phyloP scores from a whole-genome alignment of 1,284 basidiomycete genomes.

The Cryptococcus deneoformans region DNA sequence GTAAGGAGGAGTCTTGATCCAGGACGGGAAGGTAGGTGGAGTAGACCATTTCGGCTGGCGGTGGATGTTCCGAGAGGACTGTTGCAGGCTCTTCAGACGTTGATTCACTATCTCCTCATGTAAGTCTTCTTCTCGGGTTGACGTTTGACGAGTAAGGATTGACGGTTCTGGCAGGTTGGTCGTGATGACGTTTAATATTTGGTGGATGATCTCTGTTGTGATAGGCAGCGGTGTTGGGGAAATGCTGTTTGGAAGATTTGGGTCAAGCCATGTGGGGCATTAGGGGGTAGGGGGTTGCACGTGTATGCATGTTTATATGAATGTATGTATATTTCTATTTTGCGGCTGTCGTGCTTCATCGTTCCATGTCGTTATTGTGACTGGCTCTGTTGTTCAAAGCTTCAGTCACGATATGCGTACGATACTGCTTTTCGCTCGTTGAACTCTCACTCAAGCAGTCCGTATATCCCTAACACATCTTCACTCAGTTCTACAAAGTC shows the following conservation, averaged over 20 bases:
- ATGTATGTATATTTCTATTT: too few relatives aligned
- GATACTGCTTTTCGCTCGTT: too few relatives aligned
- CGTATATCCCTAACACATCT: too few relatives aligned
- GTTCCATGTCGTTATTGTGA: too few relatives aligned
- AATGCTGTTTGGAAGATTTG: slow-evolving; percentile 38
- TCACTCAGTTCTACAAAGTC: too few relatives aligned
- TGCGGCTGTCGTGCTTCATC: too few relatives aligned
- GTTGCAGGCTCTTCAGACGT: slow-evolving; percentile 29
- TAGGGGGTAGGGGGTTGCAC: neutral
- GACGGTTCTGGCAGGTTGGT: slow-evolving; percentile 23
- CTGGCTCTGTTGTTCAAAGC: too few relatives aligned
- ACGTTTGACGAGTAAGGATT: neutral
- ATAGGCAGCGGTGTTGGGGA: slow-evolving; percentile 44
- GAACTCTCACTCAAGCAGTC: too few relatives aligned
- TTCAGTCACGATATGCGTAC: too few relatives aligned
- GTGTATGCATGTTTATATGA: too few relatives aligned
- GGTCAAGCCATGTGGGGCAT: slow-evolving; percentile 9
- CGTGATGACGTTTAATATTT: slow-evolving; percentile 48
- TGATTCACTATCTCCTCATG: slow-evolving; percentile 41
- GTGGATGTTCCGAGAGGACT: slow-evolving; percentile 36
- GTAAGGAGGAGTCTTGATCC: slow-evolving; percentile 23
- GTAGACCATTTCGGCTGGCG: slow-evolving; percentile 28
- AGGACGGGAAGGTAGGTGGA: slow-evolving; percentile 22
- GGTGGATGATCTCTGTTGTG: slow-evolving; percentile 43
- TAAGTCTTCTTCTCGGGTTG: slow-evolving; percentile 9